Evolutionary conservation across 768 basidiomycete genomes (phyloP), one percentile per base, ranked within the genome.

Genomic region (Boletales sp.): DNA sequence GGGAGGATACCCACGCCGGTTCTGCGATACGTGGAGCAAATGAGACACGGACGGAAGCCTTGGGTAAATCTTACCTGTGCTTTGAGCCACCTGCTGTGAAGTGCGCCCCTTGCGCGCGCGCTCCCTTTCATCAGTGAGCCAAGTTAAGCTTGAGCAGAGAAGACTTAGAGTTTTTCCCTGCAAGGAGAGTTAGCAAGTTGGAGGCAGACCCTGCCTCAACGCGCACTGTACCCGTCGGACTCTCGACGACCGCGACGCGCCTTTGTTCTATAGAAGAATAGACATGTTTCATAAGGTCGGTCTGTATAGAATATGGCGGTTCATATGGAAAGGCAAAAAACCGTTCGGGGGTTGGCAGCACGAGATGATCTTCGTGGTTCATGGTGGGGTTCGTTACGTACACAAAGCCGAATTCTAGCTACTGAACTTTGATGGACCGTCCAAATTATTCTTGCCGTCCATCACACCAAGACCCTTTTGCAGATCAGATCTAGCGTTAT

Each of bases 131-230:
- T 88, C 88, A 15, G 68, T 62, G 17, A 90, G 73, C 89, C 87
- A 94, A 1, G 85, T 81, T 36, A 94, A 67, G 9, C 86, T 74
- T 4, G 88, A 78, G 54, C 85, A 90, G 24, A 94, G 74, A 14
- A 94, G 73, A 60, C 84, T 89, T 31, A 93, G 69, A 0, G 92
- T 93, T 68, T 95, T 95, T 24, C 92, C 92, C 91, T 94, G 60
- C 2, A 18, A n/a, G 4, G 19, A 29, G 31, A 6, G 48, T 54
- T 42, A 50, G 24, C 17, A 14, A 43, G 12, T 49, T 1, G 21
- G 30, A 21, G 13, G 18, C 27, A 15, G 32, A 15, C n/a, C 7
- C 34, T 19, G 36, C 5, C 27, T 24, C 27, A 9, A 32, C 38
- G 60, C 80, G 66, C 50, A 90, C 91, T 21, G 91, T 94, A 58